phyloP scores from a whole-genome alignment of 1,284 basidiomycete genomes.

The Agaricales sp. region DNA sequence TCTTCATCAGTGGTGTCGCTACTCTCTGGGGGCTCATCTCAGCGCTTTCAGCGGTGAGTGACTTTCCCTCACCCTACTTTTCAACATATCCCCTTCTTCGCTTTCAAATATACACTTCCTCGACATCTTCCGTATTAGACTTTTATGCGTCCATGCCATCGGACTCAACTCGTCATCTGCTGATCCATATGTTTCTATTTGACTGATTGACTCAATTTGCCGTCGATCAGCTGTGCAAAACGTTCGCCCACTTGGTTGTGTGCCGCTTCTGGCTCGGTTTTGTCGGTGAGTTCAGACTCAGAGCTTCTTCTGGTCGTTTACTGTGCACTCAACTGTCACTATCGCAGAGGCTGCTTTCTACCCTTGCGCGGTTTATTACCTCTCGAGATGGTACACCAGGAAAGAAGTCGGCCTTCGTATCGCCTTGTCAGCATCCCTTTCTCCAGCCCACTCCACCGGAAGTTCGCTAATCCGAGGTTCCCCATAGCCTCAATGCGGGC shows the following conservation, averaged over 20 bases:
- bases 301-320: no score
- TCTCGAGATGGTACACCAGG: constrained; percentile 16
- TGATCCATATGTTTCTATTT: no score
- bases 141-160: no score
- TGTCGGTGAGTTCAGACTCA: constrained; percentile 11
- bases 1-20: constrained; percentile 10
- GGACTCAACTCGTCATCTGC: no score
- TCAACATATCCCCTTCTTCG: not conserved
- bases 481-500: constrained; percentile 12
- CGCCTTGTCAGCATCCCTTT: constrained; percentile 26
- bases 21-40: constrained; percentile 12
- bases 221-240: constrained; percentile 10
- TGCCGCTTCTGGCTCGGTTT: constrained; percentile 13
- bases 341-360: constrained; percentile 17
- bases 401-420: constrained; percentile 13
- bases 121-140: no score
- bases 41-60: constrained; percentile 11
- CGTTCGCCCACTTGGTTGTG: constrained; percentile 11
- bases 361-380: constrained; percentile 14
- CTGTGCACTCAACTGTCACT: no score
- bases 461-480: no score
- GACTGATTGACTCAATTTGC: not conserved
- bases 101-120: no score
- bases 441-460: no score
- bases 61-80: not conserved